These are phyloP conservation scores for Schizophyllum amplum DNA, from an alignment of 1,284 basidiomycete genomes.

Conservation along the genomic window DNA sequence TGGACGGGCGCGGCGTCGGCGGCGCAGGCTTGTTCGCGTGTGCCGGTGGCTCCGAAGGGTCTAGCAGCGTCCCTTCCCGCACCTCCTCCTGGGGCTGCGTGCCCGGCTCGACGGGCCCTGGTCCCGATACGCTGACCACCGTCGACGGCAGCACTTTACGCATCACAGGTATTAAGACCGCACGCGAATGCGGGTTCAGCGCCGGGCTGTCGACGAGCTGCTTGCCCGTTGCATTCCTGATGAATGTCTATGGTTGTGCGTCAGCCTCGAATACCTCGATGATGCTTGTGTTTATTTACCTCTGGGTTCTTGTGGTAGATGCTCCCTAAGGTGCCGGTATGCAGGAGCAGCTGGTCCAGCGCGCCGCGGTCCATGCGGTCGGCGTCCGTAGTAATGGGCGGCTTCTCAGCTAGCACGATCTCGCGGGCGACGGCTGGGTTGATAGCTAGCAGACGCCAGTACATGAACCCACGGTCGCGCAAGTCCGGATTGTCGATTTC, in stretches of 20 bases:
- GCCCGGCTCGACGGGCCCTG: conserved; percentile 55
- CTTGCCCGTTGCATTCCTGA: conserved; percentile 69
- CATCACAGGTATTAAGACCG: conserved; percentile 57
- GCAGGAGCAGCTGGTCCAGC: conserved; percentile 80
- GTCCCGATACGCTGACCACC: conserved; percentile 47
- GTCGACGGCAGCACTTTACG: conserved; percentile 42
- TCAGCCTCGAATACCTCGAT: conserved; percentile 1
- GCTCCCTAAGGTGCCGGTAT: conserved; percentile 77
- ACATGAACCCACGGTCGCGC: conserved; percentile 97
- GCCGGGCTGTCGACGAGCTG: conserved; percentile 72
- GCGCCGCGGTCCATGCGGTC: conserved; percentile 96
- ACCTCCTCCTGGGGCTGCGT: conserved; percentile 15
- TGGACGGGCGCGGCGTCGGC: conserved; percentile 20
- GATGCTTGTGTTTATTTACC: conserved; percentile 34
- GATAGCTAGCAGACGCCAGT: conserved; percentile 95
- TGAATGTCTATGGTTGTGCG: conserved; percentile 61
- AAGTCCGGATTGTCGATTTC: conserved; percentile 97
- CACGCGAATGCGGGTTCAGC: conserved; percentile 64
- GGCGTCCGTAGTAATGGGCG: conserved; percentile 95
- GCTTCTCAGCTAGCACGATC: conserved; percentile 92
- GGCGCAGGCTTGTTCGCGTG: conserved; percentile 18
- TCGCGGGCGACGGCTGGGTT: conserved; percentile 86
- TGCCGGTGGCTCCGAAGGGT: conserved; percentile 13
- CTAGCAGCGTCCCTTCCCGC: conserved; percentile 16
- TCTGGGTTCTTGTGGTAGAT: conserved; percentile 89